Evolutionary conservation across 371 early-diverging fungal genomes (phyloP), one percentile per base, ranked within the genome.

Genomic region (Mucor circinelloides): DNA sequence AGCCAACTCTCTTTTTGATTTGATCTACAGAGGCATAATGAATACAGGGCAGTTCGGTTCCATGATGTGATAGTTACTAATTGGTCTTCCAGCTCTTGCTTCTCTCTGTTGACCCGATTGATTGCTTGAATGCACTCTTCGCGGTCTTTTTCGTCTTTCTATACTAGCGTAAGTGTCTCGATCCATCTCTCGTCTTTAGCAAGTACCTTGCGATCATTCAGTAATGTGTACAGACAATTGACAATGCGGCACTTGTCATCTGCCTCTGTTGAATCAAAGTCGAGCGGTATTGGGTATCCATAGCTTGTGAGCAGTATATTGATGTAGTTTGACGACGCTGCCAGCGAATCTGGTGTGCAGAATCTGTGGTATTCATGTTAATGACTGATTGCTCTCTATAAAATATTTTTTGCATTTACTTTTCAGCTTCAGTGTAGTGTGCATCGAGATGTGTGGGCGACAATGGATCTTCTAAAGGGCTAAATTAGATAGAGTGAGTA

Each of bases 251-350:
- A 79, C 17, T 73, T 65, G 48, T 83, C 79, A 7, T 68, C 48
- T 8, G 63, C 50, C 17, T 75, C 64, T 13, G 64, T 66, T 32
- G 71, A 74, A 17, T 77, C 38, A 59, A 80, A 76, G 8, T 72
- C 55, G 17, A 83, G 69, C 6, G 83, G 83, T 28, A 77, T 75
- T 23, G 77, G 76, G 64, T 80, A 83, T 59, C 78, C 75, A 32
- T 80, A 67, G 10, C 74, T 73, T 17, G 83, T 80, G 7, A 83
- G 63, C 15, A 75, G 61, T 8, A 77, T 38, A 52, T 83, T 83
- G 28, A 83, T 57, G 36, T 80, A 77, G 57, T 83, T 80, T 10
- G 74, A 71, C 9, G 70, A 70, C 3, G 74, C 60, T 19, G 32
- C 55, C 17, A 70, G 27, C 42, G 67, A 64, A 54, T 64, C 68